Percentiles rank a stretch among this genome's conserved stretches.
Conservation (phyloP, 768 basidiomycete species). For the Cystobasidium tubakii region DNA sequence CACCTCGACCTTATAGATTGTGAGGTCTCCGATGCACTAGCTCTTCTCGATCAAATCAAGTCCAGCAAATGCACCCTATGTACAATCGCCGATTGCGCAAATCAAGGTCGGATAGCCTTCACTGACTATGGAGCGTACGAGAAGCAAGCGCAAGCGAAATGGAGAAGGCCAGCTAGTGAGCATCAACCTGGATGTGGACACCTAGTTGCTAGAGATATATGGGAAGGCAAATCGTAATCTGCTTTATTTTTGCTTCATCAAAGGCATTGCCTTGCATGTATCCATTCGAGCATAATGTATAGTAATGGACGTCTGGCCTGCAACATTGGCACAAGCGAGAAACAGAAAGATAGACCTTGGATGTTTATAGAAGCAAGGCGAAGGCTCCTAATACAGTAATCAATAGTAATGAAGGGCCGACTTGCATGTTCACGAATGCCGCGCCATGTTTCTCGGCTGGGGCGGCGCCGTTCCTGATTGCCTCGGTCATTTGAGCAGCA, state of each 20-base stretch:
- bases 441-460: not conserved
- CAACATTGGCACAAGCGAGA: not conserved
- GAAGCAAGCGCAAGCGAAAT: conserved; percentile 3
- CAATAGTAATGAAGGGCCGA: not conserved
- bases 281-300: not conserved
- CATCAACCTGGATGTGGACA: conserved; percentile 22
- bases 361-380: not conserved
- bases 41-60: conserved; percentile 13
- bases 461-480: not conserved
- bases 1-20: conserved; percentile 20
- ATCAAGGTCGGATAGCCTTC: conserved; percentile 18
- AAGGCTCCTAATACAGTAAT: not conserved
- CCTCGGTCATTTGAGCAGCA: not conserved
- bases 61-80: conserved; percentile 9
- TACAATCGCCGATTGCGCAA: conserved; percentile 24
- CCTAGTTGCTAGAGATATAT: conserved; percentile 2
- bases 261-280: conserved; percentile 1
- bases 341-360: not conserved
- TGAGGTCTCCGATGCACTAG: not conserved
- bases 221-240: conserved; percentile 16
- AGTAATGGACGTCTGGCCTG: not conserved
- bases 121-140: conserved; percentile 18
- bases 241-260: not conserved
- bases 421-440: not conserved
- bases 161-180: conserved; percentile 25